Evolutionary conservation across 2,329 filamentous ascomycete genomes (phyloP).

Genomic region (Catunica adiposa): DNA sequence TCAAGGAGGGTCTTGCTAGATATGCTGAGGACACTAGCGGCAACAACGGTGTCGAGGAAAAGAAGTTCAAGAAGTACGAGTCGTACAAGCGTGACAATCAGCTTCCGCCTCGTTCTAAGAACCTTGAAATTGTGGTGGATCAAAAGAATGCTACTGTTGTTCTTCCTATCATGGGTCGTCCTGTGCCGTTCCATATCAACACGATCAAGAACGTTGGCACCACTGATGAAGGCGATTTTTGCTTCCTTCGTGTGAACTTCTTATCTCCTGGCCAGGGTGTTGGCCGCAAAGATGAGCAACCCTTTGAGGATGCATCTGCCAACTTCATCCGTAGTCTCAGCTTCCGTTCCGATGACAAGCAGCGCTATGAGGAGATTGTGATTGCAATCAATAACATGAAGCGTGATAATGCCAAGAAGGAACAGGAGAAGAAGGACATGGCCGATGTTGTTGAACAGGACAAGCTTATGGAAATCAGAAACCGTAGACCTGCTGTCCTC

Average conservation of each 20-base stretch:
- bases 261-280: conserved; percentile 94
- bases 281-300: conserved; percentile 89
- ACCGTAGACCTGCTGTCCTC: conserved; percentile 75
- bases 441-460: conserved; percentile 98
- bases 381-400: conserved; percentile 92
- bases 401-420: conserved; percentile 76
- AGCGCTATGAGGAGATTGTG: conserved; percentile 78
- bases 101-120: conserved; percentile 65
- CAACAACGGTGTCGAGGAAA: conserved; percentile 79
- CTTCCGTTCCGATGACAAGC: conserved; percentile 77
- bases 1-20: conserved; percentile 67
- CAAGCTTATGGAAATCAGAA: conserved; percentile 87
- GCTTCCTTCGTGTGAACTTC: conserved; percentile 92
- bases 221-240: conserved; percentile 86
- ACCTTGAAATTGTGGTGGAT: conserved; percentile 80
- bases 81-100: conserved; percentile 98
- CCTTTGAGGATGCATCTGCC: conserved; percentile 87
- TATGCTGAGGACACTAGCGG: conserved; percentile 75
- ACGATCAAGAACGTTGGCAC: conserved; percentile 99
- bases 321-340: conserved; percentile 94
- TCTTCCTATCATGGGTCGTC: conserved; percentile 90
- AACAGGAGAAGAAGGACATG: conserved; percentile 98
- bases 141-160: conserved; percentile 79
- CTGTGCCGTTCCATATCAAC: conserved; percentile 91
- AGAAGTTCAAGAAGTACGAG: conserved; percentile 98